phyloP scores from a whole-genome alignment of 345 rosid genomes.

The Garcia nutans region DNA sequence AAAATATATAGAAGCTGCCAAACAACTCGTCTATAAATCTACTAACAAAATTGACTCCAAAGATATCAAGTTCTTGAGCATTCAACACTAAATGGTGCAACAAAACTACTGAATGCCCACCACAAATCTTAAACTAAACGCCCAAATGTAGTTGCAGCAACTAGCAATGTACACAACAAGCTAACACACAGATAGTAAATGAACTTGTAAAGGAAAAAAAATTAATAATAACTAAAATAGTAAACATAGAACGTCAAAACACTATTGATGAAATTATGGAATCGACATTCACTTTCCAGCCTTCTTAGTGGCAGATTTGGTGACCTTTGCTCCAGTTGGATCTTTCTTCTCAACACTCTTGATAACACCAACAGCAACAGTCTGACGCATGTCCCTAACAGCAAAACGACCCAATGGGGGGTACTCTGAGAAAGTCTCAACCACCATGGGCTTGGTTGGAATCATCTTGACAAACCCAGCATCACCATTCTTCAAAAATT shows the following conservation, averaged over 20 bases:
- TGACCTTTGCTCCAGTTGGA: conserved; percentile 24
- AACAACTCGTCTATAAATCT: too few relatives aligned
- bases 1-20: too few relatives aligned
- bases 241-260: too few relatives aligned
- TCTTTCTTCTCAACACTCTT: conserved; percentile 28
- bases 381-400: conserved; percentile 29
- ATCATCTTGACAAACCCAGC: conserved; percentile 28
- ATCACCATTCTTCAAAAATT: conserved; percentile 66
- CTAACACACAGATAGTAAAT: too few relatives aligned
- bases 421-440: conserved; percentile 22
- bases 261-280: too few relatives aligned
- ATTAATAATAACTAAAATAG: too few relatives aligned
- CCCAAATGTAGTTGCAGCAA: background rate
- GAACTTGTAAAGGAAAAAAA: too few relatives aligned
- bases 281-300: conserved; percentile 15
- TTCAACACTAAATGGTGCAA: too few relatives aligned
- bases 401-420: conserved; percentile 29
- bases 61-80: too few relatives aligned
- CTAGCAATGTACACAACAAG: background rate
- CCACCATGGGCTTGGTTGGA: conserved; percentile 29
- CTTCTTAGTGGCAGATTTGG: conserved; percentile 28
- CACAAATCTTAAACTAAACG: background rate
- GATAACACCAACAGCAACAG: conserved; percentile 28
- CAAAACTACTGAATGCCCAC: background rate
- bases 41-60: too few relatives aligned